Conservation (phyloP, 2,329 filamentous ascomycete genomes). For the Graphilbum fragrans region DNA sequence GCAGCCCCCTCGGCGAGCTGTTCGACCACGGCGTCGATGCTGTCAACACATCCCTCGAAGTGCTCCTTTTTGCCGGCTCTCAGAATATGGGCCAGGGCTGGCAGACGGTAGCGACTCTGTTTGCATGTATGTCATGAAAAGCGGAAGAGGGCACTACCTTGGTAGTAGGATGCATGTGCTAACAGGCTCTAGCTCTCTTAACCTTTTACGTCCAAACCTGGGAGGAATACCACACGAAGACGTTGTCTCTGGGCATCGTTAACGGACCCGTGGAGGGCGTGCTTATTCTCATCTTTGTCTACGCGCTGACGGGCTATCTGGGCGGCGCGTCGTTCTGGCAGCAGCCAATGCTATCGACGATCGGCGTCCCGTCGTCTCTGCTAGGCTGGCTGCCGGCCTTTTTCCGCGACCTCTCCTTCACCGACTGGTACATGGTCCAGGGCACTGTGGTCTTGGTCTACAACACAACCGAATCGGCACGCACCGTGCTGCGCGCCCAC, state of each 20-base stretch:
- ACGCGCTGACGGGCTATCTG: constrained; percentile 69
- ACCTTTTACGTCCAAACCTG: constrained; percentile 99
- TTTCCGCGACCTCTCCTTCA: constrained; percentile 74
- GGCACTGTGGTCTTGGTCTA: constrained; percentile 69
- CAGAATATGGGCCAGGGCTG: constrained; percentile 91
- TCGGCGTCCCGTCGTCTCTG: constrained; percentile 59
- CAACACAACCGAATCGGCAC: constrained; percentile 69
- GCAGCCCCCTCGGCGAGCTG: constrained; percentile 85
- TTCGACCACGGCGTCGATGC: constrained; percentile 98
- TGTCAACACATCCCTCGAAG: constrained; percentile 88
- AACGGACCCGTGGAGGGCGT: constrained; percentile 95
- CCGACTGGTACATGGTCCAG: constrained; percentile 85
- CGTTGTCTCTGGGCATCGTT: constrained; percentile 79
- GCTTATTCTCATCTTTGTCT: constrained; percentile 69
- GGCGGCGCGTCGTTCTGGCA: constrained; percentile 93
- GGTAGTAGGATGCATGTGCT: too few relatives aligned
- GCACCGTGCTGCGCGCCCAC: constrained; percentile 75
- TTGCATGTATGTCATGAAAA: constrained; percentile 52
- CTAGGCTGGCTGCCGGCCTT: constrained; percentile 53
- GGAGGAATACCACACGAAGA: constrained; percentile 98
- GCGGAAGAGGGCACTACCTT: too few relatives aligned
- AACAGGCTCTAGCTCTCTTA: constrained; percentile 48
- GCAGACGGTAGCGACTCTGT: constrained; percentile 74
- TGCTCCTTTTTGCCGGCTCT: constrained; percentile 78
- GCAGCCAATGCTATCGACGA: constrained; percentile 58